Evolutionary conservation across 169 alveolate species (phyloP).

Genomic region (Plasmodium malariae): DNA sequence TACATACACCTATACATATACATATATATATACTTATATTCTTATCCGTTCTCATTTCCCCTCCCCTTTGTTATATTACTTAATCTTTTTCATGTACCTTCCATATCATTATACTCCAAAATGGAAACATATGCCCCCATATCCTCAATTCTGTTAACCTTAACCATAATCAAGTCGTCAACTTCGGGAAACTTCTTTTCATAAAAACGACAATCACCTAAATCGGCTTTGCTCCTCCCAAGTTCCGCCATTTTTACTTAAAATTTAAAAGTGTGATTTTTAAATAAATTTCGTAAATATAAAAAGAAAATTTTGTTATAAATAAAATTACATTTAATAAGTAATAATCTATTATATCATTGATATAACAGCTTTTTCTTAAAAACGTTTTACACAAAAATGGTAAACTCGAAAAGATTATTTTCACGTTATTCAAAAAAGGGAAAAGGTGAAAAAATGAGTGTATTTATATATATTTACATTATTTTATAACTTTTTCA

Average conservation of each 20-base stretch:
- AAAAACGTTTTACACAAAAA: conserved; percentile 7
- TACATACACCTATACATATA: background rate
- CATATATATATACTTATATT: background rate
- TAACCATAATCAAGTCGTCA: conserved; percentile 94
- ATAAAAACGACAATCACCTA: conserved; percentile 94
- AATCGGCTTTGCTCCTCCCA: conserved; percentile 76
- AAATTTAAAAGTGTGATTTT: background rate
- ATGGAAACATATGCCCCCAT: conserved; percentile 98
- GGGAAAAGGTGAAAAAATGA: background rate
- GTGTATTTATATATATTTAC: no score
- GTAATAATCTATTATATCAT: background rate
- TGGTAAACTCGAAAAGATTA: background rate
- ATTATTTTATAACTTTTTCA: no score
- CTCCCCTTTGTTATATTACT: background rate
- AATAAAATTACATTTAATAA: background rate
- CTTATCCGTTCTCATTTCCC: background rate
- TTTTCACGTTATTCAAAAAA: background rate
- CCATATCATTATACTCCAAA: conserved; percentile 97
- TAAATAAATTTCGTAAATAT: background rate
- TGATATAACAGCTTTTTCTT: background rate
- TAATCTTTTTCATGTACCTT: conserved; percentile 85
- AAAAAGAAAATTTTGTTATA: background rate
- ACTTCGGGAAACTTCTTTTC: conserved; percentile 94
- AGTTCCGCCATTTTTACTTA: conserved; percentile 64
- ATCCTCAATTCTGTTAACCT: conserved; percentile 94